phyloP scores from a whole-genome alignment of 257 asterid genomes.

The Verbena officinalis region DNA sequence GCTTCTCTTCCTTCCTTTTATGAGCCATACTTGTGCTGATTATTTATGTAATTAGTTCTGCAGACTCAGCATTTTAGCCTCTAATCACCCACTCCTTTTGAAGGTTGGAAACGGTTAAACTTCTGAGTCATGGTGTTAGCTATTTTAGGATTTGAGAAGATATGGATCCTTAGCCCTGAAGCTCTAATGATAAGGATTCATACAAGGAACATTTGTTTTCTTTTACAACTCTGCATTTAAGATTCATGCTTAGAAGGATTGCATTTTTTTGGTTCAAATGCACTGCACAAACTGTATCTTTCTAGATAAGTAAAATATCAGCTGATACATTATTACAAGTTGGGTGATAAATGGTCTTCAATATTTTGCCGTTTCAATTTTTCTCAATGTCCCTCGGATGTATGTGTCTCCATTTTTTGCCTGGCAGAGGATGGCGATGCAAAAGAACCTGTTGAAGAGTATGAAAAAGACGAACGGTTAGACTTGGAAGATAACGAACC shows the following conservation, averaged over 20 bases:
- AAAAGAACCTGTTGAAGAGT: slow-evolving; percentile 74
- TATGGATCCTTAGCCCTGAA: slow-evolving; percentile 1
- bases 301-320: slow-evolving; percentile 16
- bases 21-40: background rate
- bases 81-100: background rate
- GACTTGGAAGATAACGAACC: slow-evolving; percentile 98
- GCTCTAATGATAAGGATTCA: background rate
- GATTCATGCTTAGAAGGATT: slow-evolving; percentile 5
- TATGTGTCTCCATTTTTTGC: slow-evolving; percentile 34
- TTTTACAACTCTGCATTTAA: background rate
- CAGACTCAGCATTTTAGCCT: background rate
- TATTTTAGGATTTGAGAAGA: background rate
- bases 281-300: background rate
- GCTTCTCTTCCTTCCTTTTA: background rate
- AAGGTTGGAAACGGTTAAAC: slow-evolving; percentile 4
- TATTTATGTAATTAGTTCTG: background rate
- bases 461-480: slow-evolving; percentile 80
- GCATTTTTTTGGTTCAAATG: background rate
- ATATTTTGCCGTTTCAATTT: slow-evolving; percentile 32
- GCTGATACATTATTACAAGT: background rate
- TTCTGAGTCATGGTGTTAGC: background rate
- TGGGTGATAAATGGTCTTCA: slow-evolving; percentile 12
- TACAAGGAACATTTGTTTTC: background rate
- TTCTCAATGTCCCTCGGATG: slow-evolving; percentile 40
- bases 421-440: slow-evolving; percentile 63